These are phyloP conservation scores for Yamagishiella unicocca DNA, from an alignment of 139 green algal species.

Conservation along the genomic window DNA sequence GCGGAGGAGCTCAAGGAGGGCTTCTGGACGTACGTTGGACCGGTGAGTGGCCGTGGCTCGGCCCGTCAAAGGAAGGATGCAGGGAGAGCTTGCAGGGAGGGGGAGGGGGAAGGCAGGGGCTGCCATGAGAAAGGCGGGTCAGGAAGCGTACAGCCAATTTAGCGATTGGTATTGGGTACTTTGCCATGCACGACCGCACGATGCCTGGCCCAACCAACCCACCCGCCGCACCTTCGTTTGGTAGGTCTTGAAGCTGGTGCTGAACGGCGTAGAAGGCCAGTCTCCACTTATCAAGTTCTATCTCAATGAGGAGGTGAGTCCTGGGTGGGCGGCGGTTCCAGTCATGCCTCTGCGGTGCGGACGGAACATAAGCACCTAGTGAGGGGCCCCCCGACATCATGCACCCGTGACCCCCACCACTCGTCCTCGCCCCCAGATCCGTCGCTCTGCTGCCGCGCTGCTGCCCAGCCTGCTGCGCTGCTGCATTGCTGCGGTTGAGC, in stretches of 20 bases:
- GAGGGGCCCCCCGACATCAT: too few relatives aligned
- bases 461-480: conserved; percentile 91
- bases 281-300: conserved; percentile 94
- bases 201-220: not conserved
- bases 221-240: too few relatives aligned
- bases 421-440: conserved; percentile 44
- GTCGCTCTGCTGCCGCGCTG: conserved; percentile 72
- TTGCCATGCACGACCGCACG: too few relatives aligned
- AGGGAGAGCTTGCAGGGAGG: too few relatives aligned
- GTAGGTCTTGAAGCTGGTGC: conserved; percentile 43
- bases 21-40: conserved; percentile 94
- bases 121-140: too few relatives aligned
- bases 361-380: too few relatives aligned
- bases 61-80: too few relatives aligned
- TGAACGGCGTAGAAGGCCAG: conserved; percentile 70
- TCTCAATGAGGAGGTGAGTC: conserved; percentile 95
- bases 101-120: too few relatives aligned
- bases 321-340: too few relatives aligned
- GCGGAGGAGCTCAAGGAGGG: conserved; percentile 96
- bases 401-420: not conserved
- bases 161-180: too few relatives aligned
- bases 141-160: too few relatives aligned
- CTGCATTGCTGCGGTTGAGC: conserved; percentile 77
- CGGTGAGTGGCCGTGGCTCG: too few relatives aligned
- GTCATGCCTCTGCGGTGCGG: not conserved